Base-by-base conservation (phyloP, 306 rosid species). In the Vigna hirtella region DNA sequence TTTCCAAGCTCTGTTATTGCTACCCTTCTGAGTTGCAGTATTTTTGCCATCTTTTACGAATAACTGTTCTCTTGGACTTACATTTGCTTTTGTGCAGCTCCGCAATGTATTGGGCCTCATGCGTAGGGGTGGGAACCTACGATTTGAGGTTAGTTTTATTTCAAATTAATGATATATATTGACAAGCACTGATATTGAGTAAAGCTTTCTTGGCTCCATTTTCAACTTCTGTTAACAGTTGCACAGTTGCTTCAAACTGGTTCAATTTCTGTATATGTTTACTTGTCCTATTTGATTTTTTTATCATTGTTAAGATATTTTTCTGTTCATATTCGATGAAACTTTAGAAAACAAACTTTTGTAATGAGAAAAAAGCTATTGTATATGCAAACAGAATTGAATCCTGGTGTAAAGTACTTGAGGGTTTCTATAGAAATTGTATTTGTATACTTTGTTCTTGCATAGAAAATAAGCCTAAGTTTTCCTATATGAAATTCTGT, bases 91-190 rank as follows among this genome's bases (percentile, higher is more conserved):
- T 74, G 64, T 78, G 90, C 98, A 96, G 93, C 90, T 96, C 80
- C 93, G 97, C 82, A 93, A 88, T 85, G 96, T 90, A 77, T 77
- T 93, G 82, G 99, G 99, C 68, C 85, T 96, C 82, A 89, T 96
- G 89, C 96, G 94, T 2, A 74, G 99, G 83, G 96, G 98, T 8
- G 96, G 91, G 84, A 86, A 79, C 81, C 74, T 96, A 86, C 93
- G 98, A 74, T 80, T 88, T 30, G 98, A 96, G 98, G 99, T 96
- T 77, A 82, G 94, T 83, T 73, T 70, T 64, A 65, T 83, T 77
- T 73, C 50, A 64, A 47, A 24, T 66, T 28, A 65, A 9, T 34
- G 28, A 28, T 74, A 20, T 49, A 64, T 70, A 51, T 57, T 64
- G 51, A 17, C 77, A 58, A 38, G 70, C 57, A 56, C 24, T 30